Evolutionary conservation across 306 rosid genomes (phyloP).

Genomic region (Leucaena leucocephala): DNA sequence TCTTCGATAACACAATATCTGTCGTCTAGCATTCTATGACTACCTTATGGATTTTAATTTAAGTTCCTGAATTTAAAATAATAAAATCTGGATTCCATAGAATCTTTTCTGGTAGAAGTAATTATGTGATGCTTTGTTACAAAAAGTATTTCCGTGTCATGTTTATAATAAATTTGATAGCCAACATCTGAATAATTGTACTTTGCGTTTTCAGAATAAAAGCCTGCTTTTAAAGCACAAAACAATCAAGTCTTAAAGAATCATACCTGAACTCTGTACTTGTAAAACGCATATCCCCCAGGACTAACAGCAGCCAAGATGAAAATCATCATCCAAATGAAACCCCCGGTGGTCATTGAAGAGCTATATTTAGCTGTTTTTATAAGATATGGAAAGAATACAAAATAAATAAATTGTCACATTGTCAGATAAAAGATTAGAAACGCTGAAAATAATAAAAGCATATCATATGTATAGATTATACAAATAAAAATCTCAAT

Average conservation of each 20-base stretch:
- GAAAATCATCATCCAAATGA: constrained; percentile 65
- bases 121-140: not conserved
- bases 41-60: not conserved
- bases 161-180: not conserved
- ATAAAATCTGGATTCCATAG: not conserved
- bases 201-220: not conserved
- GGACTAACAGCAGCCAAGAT: constrained; percentile 63
- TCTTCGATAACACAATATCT: not conserved
- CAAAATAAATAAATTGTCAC: not conserved
- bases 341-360: constrained; percentile 51
- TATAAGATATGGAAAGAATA: constrained; percentile 13
- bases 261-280: constrained; percentile 91
- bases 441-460: not conserved
- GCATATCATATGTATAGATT: not conserved
- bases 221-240: constrained; percentile 26
- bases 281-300: constrained; percentile 84
- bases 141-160: not conserved
- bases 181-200: not conserved
- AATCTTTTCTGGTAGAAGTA: not conserved
- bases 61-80: not conserved
- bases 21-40: not conserved
- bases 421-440: not conserved
- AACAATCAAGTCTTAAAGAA: constrained; percentile 2
- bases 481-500: not conserved
- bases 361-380: constrained; percentile 45